Conservation (phyloP, 768 basidiomycete genomes). For the Boletales sp. region DNA sequence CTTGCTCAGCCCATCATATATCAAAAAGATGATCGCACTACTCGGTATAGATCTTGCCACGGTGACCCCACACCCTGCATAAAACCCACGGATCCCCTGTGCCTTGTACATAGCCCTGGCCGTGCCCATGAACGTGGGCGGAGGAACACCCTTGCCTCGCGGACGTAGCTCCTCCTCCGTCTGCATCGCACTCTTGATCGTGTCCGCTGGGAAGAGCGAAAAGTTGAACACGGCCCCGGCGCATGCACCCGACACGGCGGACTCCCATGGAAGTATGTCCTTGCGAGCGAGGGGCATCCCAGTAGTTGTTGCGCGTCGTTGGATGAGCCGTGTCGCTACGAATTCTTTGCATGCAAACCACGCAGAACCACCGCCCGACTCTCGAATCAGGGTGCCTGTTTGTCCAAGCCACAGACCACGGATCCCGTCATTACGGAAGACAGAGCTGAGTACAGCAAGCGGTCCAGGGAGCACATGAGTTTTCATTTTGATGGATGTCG, state of each 20-base stretch:
- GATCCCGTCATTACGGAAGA: slow-evolving; percentile 65
- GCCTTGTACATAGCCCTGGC: slow-evolving; percentile 67
- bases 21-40: slow-evolving; percentile 89
- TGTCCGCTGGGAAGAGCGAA: slow-evolving; percentile 93
- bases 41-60: slow-evolving; percentile 81
- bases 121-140: slow-evolving; percentile 51
- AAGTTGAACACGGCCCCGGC: slow-evolving; percentile 86
- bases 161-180: slow-evolving; percentile 86
- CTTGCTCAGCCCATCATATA: slow-evolving; percentile 75
- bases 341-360: slow-evolving; percentile 93
- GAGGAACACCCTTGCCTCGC: slow-evolving; percentile 30
- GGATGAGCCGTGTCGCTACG: slow-evolving; percentile 57
- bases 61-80: slow-evolving; percentile 92
- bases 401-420: slow-evolving; percentile 97
- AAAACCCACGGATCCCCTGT: slow-evolving; percentile 80
- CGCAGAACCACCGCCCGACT: slow-evolving; percentile 85
- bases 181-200: slow-evolving; percentile 92
- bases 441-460: slow-evolving; percentile 57
- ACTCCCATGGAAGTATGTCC: slow-evolving; percentile 70
- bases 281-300: slow-evolving; percentile 33
- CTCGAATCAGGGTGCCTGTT: slow-evolving; percentile 87
- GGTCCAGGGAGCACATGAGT: slow-evolving; percentile 60
- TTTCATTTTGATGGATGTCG: slow-evolving; percentile 8
- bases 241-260: slow-evolving; percentile 80
- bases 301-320: slow-evolving; percentile 37